Base-by-base conservation (phyloP, 2,329 filamentous ascomycete genomes). In the Cercospora beticola region DNA sequence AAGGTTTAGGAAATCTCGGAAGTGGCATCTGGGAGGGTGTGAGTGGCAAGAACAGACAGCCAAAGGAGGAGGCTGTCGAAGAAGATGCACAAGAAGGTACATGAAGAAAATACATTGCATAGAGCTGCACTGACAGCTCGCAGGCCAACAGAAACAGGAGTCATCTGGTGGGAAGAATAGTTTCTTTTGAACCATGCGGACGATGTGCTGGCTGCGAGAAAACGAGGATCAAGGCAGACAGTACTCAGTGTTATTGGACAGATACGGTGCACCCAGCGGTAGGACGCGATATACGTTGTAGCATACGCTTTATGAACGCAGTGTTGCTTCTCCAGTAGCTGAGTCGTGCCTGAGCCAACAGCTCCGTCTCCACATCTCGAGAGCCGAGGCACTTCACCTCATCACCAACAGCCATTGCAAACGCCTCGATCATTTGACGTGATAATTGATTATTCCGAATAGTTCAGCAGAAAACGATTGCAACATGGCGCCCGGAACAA, bases 11-110 rank as follows among this genome's bases (percentile, higher is more conserved):
- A 3, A 72, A 73, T 1, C 71, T 78, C 0, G 76, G 71, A 5
- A 72, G 69, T 8, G 77, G 77, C 1, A 67, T 78, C 14, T 77
- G 76, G 74, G 76, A 75, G 21, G 77, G 77, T 7, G 68, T 78
- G 26, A 73, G 72, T 58, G 77, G 77, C 9, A 72, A 70, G 43
- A 76, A 76, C 54, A 62, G 73, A 58, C 72, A 74, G 65, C 62
- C 72, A 23, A 57, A 68, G 26, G 66, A 70, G 26, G 52, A 68
- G 56, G 62, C 59, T 12, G 66, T 63, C 12, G 64, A 68, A 10
- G 64, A 58, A 9, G 68, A 72, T 9, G 66, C 63, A 23, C 6
- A 68, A 72, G 49, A 61, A 60, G 52, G 54, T 59, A 49, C 8
- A 5, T 59, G 31, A 46, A 21, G 1, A 3, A 2, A 3, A 14